phyloP scores from a whole-genome alignment of 345 rosid species.

The Populus simonii region DNA sequence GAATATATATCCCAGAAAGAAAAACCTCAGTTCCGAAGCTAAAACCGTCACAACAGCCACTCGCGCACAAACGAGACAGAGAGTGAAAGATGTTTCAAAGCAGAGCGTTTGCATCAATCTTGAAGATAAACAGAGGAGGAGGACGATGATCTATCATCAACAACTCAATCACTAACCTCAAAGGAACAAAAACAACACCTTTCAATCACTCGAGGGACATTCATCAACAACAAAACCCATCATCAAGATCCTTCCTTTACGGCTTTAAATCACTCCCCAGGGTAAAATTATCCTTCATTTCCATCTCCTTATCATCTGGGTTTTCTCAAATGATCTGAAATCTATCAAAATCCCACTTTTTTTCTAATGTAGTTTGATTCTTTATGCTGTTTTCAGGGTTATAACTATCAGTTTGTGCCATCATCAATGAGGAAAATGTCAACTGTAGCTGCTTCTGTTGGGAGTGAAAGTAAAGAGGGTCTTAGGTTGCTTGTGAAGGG shows the following conservation, averaged over 20 bases:
- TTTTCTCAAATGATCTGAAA: background rate
- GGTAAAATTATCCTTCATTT: conserved; percentile 25
- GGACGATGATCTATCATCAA: background rate
- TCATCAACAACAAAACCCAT: conserved; percentile 5
- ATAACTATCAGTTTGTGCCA: conserved; percentile 26
- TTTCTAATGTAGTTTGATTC: background rate
- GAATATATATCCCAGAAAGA: background rate
- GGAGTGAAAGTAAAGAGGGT: conserved; percentile 56
- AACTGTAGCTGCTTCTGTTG: conserved; percentile 39
- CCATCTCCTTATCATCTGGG: background rate
- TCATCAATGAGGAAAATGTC: conserved; percentile 45
- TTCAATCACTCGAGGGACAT: conserved; percentile 26
- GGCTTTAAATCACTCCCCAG: conserved; percentile 38
- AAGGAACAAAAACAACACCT: conserved; percentile 25
- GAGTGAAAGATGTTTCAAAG: conserved; percentile 41
- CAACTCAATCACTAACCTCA: conserved; percentile 25
- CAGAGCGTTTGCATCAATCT: conserved; percentile 44
- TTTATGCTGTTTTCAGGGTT: conserved; percentile 39
- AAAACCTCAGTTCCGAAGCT: background rate
- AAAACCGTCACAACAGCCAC: conserved; percentile 6
- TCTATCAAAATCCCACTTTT: background rate
- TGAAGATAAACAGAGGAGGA: conserved; percentile 48
- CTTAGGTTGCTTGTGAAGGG: conserved; percentile 67
- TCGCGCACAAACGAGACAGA: conserved; percentile 10
- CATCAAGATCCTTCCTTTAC: conserved; percentile 36